Evolutionary conservation across 1,139 yeast species (phyloP), one percentile per base, ranked within the genome.

Genomic region (Meyerozyma guilliermondii): DNA sequence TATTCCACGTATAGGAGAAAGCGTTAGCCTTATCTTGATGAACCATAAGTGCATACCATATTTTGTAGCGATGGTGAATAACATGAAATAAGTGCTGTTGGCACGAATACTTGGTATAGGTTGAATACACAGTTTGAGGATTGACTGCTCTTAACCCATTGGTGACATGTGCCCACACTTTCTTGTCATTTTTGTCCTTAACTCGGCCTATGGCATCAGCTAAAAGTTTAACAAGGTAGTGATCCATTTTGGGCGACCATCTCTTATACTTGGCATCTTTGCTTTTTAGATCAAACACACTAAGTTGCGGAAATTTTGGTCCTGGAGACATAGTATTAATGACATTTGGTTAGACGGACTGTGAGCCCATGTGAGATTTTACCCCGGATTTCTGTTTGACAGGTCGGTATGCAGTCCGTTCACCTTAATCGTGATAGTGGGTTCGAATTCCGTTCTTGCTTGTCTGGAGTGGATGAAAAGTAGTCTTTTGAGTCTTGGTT

Each of bases 191-290:
- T 2, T 62, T 68, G 44, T 63, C 58, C 2, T 63, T 63, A 46
- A 52, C 66, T 43, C 68, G 62, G 49, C 67, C 73, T 2, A 66
- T 71, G 11, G 68, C 66, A 46, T 68, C 72, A 4, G 67, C 59
- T 11, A 68, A 52, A 17, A 68, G 49, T 42, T 60, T 63, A 38
- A 68, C 57, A 22, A 68, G 54, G 43, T 47, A 64, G 44, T 63
- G 69, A 46, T 68, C 74, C 74, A 68, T 68, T 35, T 57, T 58
- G 1, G 74, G 71, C 0, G 71, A 58, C 74, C 74, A 68, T 49
- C 74, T 45, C 39, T 65, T 60, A 50, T 68, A 68, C 45, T 68
- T 68, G 7, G 74, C 63, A 39, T 66, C 71, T 39, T 60, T 58
- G 5, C 69, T 62, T 47, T 68, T 68, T 46, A 66, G 51, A 42